Evolutionary conservation across 2,329 filamentous ascomycete species (phyloP).

Genomic region (Clarireedia homoeocarpa): DNA sequence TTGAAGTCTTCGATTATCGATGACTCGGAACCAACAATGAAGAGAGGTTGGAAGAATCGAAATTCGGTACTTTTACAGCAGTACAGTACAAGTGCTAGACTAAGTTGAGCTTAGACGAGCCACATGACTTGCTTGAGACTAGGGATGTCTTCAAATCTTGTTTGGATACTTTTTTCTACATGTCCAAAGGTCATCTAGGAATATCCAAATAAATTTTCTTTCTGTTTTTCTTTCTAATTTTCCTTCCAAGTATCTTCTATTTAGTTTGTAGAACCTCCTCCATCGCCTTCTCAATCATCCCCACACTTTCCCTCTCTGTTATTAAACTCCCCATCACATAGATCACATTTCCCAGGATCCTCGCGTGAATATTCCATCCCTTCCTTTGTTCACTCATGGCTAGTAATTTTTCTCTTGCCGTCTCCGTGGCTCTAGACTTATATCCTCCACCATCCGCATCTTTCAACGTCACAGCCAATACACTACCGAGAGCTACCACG

Average conservation of each 20-base stretch:
- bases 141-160: too few relatives aligned
- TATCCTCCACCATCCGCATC: conserved; percentile 32
- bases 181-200: too few relatives aligned
- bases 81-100: too few relatives aligned
- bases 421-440: conserved; percentile 31
- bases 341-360: conserved; percentile 50
- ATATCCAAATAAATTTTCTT: too few relatives aligned
- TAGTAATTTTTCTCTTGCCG: conserved; percentile 33
- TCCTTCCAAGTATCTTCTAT: neutral
- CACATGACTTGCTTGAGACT: too few relatives aligned
- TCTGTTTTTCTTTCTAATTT: too few relatives aligned
- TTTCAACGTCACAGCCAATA: conserved; percentile 56
- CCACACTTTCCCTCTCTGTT: conserved; percentile 23
- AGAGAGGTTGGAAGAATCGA: too few relatives aligned
- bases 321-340: conserved; percentile 51
- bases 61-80: too few relatives aligned
- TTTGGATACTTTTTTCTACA: too few relatives aligned
- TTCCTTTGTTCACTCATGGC: neutral
- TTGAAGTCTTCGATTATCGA: too few relatives aligned
- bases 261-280: neutral
- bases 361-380: conserved; percentile 39
- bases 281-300: conserved; percentile 18
- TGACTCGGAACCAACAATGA: too few relatives aligned
- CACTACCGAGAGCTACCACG: conserved; percentile 66
- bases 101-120: too few relatives aligned